phyloP scores from a whole-genome alignment of 768 basidiomycete species.

The Boletus rubroflammeus region DNA sequence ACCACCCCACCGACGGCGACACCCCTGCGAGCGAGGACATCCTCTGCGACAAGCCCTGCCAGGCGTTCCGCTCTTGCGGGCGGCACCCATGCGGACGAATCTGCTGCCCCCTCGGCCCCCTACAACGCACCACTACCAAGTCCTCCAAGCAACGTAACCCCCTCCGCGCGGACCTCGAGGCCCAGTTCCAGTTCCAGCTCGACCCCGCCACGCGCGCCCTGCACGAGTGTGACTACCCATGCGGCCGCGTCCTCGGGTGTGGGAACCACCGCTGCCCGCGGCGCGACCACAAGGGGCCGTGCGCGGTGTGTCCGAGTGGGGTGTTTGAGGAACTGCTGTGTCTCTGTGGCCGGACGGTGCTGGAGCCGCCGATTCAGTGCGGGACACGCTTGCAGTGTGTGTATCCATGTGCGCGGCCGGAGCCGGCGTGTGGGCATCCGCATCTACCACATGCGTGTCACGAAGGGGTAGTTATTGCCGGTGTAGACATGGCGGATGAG shows the following conservation, averaged over 20 bases:
- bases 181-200: constrained; percentile 29
- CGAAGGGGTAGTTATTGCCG: constrained; percentile 45
- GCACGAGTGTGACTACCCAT: constrained; percentile 83
- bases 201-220: constrained; percentile 63
- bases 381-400: constrained; percentile 75
- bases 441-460: constrained; percentile 80
- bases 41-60: constrained; percentile 77
- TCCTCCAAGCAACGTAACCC: constrained; percentile 37
- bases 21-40: constrained; percentile 56
- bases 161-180: constrained; percentile 2
- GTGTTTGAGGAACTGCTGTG: constrained; percentile 92
- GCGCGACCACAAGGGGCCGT: constrained; percentile 78
- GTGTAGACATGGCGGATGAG: constrained; percentile 24
- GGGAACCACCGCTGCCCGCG: constrained; percentile 78
- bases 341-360: constrained; percentile 77
- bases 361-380: constrained; percentile 88
- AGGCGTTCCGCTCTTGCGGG: constrained; percentile 76
- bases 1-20: constrained; percentile 14
- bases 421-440: constrained; percentile 80
- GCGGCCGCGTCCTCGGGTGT: constrained; percentile 67
- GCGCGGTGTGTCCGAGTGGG: constrained; percentile 80
- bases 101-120: constrained; percentile 79
- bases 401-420: constrained; percentile 72
- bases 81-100: constrained; percentile 79
- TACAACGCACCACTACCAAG: constrained; percentile 58